Evolutionary conservation across 805 yeast genomes (phyloP), one percentile per base, ranked within the genome.

Genomic region (Starmerella bacillaris): DNA sequence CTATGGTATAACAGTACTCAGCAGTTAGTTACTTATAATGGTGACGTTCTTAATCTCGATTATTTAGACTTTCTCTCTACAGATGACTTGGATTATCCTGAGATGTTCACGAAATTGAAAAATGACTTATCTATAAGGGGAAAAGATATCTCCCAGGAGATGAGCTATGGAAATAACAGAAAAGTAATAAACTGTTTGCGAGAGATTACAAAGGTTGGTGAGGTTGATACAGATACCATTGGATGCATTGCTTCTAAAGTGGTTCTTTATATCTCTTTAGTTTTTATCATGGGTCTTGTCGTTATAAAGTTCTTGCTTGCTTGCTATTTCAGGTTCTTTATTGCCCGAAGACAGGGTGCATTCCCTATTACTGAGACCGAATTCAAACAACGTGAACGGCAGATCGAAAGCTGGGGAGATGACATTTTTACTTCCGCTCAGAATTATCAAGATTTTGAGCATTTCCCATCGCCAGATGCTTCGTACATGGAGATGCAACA

Each of bases 221-320:
- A 71, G 33, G 70, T 89, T 28, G 96, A 89, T 51, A 71, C 84
- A 2, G 79, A 78, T 26, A 73, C 93, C 5, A 72, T 89, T 49
- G 98, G 98, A 4, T 89, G 98, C 59, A 73, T 89, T 50, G 92
- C 94, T 0, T 82, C 95, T 0, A 61, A 72, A 36, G 72, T 84
- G 27, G 94, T 89, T 1, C 65, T 89, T 40, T 70, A 72, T 47
- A 67, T 77, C 5, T 78, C 95, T 1, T 65, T 89, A 49, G 74
- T 78, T 7, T 82, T 89, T 52, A 84, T 89, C 48, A 62, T 89
- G 38, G 67, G 92, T 2, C 70, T 89, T 36, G 92, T 83, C 18
- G 50, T 74, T 35, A 63, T 64, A 29, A 84, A 84, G 57, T 89
- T 89, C 48, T 37, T 77, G 11, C 63, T 86, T 54, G 95, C 98